A percentile compares a stretch with the other conserved stretches of the same genome.
Evolutionary conservation across 1,284 basidiomycete genomes (phyloP).

Genomic region (Heterobasidion occidentale): DNA sequence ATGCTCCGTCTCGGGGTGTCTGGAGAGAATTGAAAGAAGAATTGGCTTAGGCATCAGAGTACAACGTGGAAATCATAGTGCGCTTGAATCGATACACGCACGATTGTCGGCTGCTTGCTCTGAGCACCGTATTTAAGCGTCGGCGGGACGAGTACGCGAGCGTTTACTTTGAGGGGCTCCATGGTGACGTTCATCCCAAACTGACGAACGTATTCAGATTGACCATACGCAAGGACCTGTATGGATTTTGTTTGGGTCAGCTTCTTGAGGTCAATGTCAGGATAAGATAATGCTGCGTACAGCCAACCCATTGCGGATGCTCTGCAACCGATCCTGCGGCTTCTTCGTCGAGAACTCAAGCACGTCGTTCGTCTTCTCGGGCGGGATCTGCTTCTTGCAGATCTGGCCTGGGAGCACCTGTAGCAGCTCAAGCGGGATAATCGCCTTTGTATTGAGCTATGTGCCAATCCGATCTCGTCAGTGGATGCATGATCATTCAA

Average conservation of each 20-base stretch:
- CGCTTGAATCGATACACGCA: conserved; percentile 21
- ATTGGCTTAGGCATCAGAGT: neutral
- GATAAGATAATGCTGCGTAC: conserved; percentile 24
- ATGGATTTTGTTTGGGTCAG: neutral
- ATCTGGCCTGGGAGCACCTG: conserved; percentile 60
- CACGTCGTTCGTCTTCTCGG: conserved; percentile 57
- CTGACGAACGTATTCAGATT: conserved; percentile 65
- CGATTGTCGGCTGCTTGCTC: conserved; percentile 44
- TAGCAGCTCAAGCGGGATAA: conserved; percentile 65
- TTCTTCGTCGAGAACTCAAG: conserved; percentile 66
- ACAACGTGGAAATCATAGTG: neutral
- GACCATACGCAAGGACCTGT: conserved; percentile 60
- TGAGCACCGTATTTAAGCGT: conserved; percentile 50
- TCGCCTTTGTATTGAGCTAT: conserved; percentile 57
- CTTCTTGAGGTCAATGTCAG: no score
- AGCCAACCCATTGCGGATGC: conserved; percentile 47
- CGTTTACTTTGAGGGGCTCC: conserved; percentile 43
- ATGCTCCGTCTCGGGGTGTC: conserved; percentile 54
- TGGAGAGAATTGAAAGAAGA: conserved; percentile 15
- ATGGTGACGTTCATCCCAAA: conserved; percentile 55
- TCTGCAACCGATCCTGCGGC: conserved; percentile 49
- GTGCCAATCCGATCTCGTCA: neutral
- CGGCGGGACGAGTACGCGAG: conserved; percentile 55
- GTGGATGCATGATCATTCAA: neutral
- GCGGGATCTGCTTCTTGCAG: conserved; percentile 57